Percentiles rank a stretch among this genome's conserved stretches.
phyloP scores from a whole-genome alignment of 1,139 yeast genomes.

The Hyphopichia buzzinii region DNA sequence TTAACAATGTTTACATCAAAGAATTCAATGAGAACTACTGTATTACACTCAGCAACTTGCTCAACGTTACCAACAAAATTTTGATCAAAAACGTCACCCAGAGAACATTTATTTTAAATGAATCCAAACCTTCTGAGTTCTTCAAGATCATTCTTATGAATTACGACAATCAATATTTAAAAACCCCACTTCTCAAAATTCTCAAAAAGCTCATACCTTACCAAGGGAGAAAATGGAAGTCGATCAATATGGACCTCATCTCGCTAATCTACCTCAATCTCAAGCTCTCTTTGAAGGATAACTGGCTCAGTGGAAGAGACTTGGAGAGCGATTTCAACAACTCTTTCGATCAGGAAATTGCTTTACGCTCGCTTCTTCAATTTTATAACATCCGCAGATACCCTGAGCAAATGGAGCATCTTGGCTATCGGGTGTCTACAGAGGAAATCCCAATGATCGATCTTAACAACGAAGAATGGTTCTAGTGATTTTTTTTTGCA shows the following conservation, averaged over 20 bases:
- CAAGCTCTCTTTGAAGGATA: constrained; percentile 69
- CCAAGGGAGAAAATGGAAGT: constrained; percentile 93
- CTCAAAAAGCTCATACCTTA: constrained; percentile 83
- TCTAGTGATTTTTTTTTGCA: constrained; percentile 1
- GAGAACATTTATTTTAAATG: constrained; percentile 53
- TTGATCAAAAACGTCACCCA: constrained; percentile 49
- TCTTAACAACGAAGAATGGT: constrained; percentile 11
- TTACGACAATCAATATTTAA: constrained; percentile 61
- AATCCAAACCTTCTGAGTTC: constrained; percentile 52
- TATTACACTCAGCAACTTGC: constrained; percentile 42
- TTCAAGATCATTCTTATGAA: constrained; percentile 43
- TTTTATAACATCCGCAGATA: constrained; percentile 70
- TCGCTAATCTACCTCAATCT: constrained; percentile 82
- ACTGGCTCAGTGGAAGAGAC: constrained; percentile 88
- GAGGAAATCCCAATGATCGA: constrained; percentile 23
- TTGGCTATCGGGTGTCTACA: constrained; percentile 49
- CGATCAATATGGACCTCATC: constrained; percentile 88
- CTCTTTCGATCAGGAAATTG: constrained; percentile 84
- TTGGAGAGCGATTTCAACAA: constrained; percentile 72
- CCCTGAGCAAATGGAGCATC: constrained; percentile 45
- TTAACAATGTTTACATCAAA: constrained; percentile 27
- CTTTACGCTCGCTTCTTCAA: constrained; percentile 75
- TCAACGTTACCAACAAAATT: constrained; percentile 43
- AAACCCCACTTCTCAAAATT: constrained; percentile 67
- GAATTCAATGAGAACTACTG: constrained; percentile 45